These are phyloP conservation scores for Xylaria intraflava DNA, from an alignment of 495 filamentous ascomycete species.

Conservation along the genomic window DNA sequence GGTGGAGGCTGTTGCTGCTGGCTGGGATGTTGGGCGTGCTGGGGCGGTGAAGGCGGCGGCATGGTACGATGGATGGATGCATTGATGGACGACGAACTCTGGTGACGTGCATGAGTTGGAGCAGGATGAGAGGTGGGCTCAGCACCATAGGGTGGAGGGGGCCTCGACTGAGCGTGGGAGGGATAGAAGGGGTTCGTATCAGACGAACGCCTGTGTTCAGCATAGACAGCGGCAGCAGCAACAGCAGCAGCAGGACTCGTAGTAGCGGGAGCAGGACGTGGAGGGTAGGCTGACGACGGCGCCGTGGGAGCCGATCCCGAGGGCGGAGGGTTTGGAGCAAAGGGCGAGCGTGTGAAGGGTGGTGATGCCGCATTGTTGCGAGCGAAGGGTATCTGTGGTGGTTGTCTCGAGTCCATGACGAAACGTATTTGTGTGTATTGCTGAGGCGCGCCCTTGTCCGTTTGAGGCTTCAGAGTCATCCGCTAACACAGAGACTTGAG, in stretches of 20 bases:
- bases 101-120: conserved; percentile 45
- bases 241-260: conserved; percentile 13
- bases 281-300: conserved; percentile 26
- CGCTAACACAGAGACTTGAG: neutral
- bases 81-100: conserved; percentile 45
- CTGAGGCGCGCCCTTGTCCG: neutral
- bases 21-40: conserved; percentile 20
- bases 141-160: conserved; percentile 32
- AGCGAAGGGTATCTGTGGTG: conserved; percentile 33
- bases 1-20: conserved; percentile 31
- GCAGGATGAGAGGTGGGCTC: conserved; percentile 40
- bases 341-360: conserved; percentile 28
- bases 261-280: conserved; percentile 17
- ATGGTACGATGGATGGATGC: conserved; percentile 43
- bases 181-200: conserved; percentile 38
- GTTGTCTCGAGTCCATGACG: conserved; percentile 35
- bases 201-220: conserved; percentile 43
- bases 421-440: neutral
- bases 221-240: conserved; percentile 20
- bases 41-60: conserved; percentile 50
- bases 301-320: conserved; percentile 13
- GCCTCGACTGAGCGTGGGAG: conserved; percentile 31
- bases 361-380: conserved; percentile 32
- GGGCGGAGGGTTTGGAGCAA: conserved; percentile 17
- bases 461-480: neutral